A percentile compares a stretch with the other conserved stretches of the same genome.
Evolutionary conservation across 2,329 filamentous ascomycete species (phyloP).

Genomic region (Colletotrichum scovillei): DNA sequence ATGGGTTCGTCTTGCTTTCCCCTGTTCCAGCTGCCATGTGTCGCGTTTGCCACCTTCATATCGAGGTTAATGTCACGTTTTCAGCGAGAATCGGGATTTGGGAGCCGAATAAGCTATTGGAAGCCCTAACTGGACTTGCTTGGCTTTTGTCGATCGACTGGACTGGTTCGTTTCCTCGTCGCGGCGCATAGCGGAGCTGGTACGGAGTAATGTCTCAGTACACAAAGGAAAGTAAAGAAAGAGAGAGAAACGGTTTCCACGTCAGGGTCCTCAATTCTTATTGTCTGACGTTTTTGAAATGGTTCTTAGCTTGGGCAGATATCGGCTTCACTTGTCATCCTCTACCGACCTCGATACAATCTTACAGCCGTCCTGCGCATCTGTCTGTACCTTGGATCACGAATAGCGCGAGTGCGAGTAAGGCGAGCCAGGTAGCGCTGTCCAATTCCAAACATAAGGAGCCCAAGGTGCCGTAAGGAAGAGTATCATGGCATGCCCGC

Average conservation of each 20-base stretch:
- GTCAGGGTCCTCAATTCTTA: background rate
- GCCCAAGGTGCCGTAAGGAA: background rate
- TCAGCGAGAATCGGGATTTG: background rate
- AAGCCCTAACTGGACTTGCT: background rate
- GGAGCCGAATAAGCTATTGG: background rate
- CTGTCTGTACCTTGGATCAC: background rate
- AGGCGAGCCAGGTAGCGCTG: background rate
- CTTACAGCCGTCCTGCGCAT: too few relatives aligned
- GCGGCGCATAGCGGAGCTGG: background rate
- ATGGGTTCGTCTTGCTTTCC: background rate
- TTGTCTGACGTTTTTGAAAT: background rate
- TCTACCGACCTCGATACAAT: too few relatives aligned
- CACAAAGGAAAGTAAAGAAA: background rate
- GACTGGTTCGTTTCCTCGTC: background rate
- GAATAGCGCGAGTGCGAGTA: background rate
- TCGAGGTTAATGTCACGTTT: background rate
- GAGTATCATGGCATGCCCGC: conserved; percentile 9
- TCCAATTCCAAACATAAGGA: background rate
- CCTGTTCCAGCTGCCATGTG: background rate
- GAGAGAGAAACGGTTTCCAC: background rate
- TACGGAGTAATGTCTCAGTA: background rate
- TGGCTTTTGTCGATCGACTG: background rate
- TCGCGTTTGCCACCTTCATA: background rate
- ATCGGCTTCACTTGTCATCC: too few relatives aligned
- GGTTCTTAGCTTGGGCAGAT: too few relatives aligned